These are phyloP conservation scores for Haplosporangium gracile DNA, from an alignment of 192 early-diverging fungal species.

Conservation along the genomic window DNA sequence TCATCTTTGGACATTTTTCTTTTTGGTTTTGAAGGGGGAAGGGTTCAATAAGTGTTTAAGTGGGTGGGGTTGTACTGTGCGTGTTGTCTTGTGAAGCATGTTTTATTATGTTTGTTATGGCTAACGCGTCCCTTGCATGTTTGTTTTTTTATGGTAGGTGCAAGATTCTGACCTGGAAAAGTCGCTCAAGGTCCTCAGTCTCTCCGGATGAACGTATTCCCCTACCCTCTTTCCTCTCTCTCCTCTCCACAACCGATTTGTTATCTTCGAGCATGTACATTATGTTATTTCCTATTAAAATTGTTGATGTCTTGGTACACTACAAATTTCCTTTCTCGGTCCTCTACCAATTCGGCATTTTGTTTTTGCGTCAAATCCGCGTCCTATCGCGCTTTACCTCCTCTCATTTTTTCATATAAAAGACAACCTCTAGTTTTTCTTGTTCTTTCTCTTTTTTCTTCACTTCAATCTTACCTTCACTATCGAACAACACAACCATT, in stretches of 20 bases:
- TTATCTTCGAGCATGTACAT: background rate
- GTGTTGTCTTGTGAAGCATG: background rate
- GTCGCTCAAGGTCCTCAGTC: conserved; percentile 43
- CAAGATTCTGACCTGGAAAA: conserved; percentile 43
- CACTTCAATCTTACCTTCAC: background rate
- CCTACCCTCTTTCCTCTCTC: background rate
- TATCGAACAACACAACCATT: background rate
- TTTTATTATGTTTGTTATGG: background rate
- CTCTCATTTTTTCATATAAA: no score
- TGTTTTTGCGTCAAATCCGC: background rate
- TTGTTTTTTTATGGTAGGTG: conserved; percentile 15
- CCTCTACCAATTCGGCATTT: background rate
- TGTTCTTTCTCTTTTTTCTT: background rate
- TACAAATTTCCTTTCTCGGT: background rate
- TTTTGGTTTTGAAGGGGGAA: background rate
- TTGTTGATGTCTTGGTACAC: background rate
- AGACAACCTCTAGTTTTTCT: background rate
- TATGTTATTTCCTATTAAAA: background rate
- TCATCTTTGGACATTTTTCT: background rate
- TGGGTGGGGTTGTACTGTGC: no score
- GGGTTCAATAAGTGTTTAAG: background rate
- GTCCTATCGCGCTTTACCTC: background rate
- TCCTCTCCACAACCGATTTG: background rate
- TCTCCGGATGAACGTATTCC: conserved; percentile 1
- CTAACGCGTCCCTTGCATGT: background rate